Evolutionary conservation across 495 filamentous ascomycete genomes (phyloP), one percentile per base, ranked within the genome.

Genomic region (Tuber aestivum): DNA sequence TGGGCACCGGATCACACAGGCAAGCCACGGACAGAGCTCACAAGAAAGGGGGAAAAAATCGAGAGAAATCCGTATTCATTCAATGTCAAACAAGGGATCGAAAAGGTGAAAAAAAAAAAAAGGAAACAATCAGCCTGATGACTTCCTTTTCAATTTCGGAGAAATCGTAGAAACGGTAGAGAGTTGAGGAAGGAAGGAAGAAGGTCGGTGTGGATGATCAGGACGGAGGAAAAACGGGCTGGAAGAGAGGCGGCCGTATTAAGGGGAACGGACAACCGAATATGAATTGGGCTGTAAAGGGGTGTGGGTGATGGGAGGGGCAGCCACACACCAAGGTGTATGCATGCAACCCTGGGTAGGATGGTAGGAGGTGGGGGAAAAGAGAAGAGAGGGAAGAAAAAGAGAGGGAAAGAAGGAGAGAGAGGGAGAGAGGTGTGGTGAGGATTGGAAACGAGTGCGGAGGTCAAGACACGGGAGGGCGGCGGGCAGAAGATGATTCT

Each of bases 191-290:
- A 61, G n/a, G n/a, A n/a, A n/a, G 56, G n/a, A 16, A 32, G 56
- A 65, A 32, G 56, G 27, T 3, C 27, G 56, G 50, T n/a, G 56
- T 65, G 56, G 56, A 32, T 32, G 56, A 65, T 65, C 56, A 65
- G 56, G 56, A 65, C 4, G 21, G 56, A 65, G 56, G 56, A 65
- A 65, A 65, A 65, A 65, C 56, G 12, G 27, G 56, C 32, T 65
- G 56, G 56, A 65, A 65, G 56, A 65, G 14, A 65, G 56, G 5
- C 10, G 61, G 69, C 79, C 76, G 76, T 72, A 74, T 76, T 79
- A 78, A 83, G 76, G 79, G 75, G 74, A 77, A 71, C 71, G 56
- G 72, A 72, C n/a, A 76, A 71, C 45, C 65, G 74, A 44, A 71
- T 70, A 61, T 72, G 72, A 77, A 78, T 74, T 77, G 40, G 71